Percentiles rank a stretch among this genome's conserved stretches.
phyloP scores from a whole-genome alignment of 306 rosid species.

The Vigna hirtella region DNA sequence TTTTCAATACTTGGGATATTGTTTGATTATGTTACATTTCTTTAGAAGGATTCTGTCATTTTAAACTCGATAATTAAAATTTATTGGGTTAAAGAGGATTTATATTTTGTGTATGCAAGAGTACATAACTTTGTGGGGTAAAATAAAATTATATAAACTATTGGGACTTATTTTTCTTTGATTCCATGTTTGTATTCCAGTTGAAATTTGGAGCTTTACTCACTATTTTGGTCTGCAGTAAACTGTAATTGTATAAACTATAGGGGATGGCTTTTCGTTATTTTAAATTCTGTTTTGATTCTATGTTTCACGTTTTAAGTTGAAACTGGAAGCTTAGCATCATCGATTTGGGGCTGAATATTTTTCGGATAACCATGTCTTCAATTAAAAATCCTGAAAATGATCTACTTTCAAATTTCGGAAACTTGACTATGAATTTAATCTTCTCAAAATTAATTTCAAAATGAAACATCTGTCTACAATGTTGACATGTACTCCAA shows the following conservation, averaged over 20 bases:
- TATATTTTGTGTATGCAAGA: conserved; percentile 27
- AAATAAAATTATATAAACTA: background rate
- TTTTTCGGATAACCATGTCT: background rate
- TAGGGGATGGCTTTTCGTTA: conserved; percentile 17
- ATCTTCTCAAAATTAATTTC: background rate
- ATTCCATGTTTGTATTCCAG: conserved; percentile 17
- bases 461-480: conserved; percentile 4
- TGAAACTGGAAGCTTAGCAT: conserved; percentile 23
- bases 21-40: conserved; percentile 25
- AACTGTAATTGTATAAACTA: background rate
- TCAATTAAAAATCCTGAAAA: background rate
- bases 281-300: background rate
- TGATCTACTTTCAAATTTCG: conserved; percentile 1
- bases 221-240: conserved; percentile 6
- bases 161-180: conserved; percentile 9
- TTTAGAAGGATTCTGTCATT: background rate
- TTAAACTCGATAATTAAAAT: conserved; percentile 30
- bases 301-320: conserved; percentile 20
- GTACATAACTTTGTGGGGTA: conserved; percentile 3
- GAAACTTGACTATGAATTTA: background rate
- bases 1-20: conserved; percentile 31
- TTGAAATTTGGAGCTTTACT: conserved; percentile 31
- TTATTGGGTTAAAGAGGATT: conserved; percentile 30
- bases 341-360: background rate
- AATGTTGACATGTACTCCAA: conserved; percentile 26